Conservation (phyloP, 805 yeast genomes). For the Myxozyma monticola region DNA sequence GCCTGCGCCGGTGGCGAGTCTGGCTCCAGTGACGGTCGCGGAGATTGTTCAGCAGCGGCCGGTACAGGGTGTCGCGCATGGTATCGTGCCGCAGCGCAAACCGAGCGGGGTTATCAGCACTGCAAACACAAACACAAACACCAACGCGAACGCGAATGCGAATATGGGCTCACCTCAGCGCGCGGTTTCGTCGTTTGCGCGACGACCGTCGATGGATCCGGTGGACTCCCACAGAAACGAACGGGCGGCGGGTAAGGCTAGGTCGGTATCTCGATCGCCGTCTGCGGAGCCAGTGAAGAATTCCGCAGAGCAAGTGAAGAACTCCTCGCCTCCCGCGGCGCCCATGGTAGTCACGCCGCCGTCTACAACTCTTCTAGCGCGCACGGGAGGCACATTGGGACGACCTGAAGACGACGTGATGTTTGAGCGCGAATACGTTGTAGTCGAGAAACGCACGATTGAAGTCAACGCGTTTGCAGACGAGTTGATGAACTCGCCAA, state of each 20-base stretch:
- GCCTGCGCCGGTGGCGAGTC: neutral
- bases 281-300: neutral
- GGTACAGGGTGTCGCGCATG: constrained; percentile 1
- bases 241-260: neutral
- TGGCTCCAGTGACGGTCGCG: neutral
- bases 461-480: constrained; percentile 96
- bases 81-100: constrained; percentile 10
- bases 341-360: constrained; percentile 1
- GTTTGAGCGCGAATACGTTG: constrained; percentile 84
- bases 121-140: no score
- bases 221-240: neutral
- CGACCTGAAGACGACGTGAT: constrained; percentile 30
- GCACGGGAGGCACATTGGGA: constrained; percentile 1
- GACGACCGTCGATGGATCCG: constrained; percentile 9
- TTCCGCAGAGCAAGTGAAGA: neutral
- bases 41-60: neutral
- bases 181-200: constrained; percentile 14
- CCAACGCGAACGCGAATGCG: neutral
- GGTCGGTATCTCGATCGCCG: neutral
- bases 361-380: neutral
- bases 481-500: constrained; percentile 57
- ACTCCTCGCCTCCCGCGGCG: constrained; percentile 2
- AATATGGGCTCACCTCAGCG: constrained; percentile 5
- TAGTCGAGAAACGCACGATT: constrained; percentile 89
- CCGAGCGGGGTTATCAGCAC: no score